phyloP scores from a whole-genome alignment of 1,139 yeast genomes.

The Diutina catenulata region DNA sequence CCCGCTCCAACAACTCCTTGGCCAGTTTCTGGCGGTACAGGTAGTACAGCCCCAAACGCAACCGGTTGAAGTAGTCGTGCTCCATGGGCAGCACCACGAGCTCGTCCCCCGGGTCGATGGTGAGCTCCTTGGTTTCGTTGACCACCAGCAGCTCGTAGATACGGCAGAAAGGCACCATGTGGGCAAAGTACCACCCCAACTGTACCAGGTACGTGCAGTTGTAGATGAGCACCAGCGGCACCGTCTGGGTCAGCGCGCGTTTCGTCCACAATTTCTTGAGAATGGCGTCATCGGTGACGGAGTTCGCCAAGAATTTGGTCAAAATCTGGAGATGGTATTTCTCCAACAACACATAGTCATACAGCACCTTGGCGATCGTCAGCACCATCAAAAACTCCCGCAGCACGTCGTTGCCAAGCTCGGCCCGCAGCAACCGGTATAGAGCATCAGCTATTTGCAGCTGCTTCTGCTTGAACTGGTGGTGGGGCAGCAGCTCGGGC shows the following conservation, averaged over 20 bases:
- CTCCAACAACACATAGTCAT: slow-evolving; percentile 30
- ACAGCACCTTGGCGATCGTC: slow-evolving; percentile 27
- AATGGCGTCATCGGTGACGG: slow-evolving; percentile 15
- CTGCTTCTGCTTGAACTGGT: slow-evolving; percentile 19
- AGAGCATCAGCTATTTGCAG: slow-evolving; percentile 17
- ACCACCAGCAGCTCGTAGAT: not conserved
- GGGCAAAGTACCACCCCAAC: slow-evolving; percentile 1
- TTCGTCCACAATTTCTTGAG: not conserved
- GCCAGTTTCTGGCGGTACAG: slow-evolving; percentile 1
- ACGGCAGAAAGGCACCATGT: slow-evolving; percentile 4
- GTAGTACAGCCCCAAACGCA: not conserved
- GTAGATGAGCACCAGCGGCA: not conserved
- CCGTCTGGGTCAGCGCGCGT: not conserved
- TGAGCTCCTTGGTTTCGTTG: no score
- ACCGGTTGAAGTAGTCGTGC: not conserved
- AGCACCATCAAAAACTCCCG: slow-evolving; percentile 10
- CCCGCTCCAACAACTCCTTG: not conserved
- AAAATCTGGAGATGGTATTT: slow-evolving; percentile 29
- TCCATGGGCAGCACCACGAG: not conserved
- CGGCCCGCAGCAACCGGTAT: slow-evolving; percentile 17
- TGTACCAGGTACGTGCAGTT: not conserved
- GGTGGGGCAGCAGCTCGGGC: slow-evolving; percentile 16
- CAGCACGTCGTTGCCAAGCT: slow-evolving; percentile 15
- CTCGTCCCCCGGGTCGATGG: no score
- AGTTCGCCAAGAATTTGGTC: slow-evolving; percentile 23